Percentiles rank a stretch among this genome's conserved stretches.
These are phyloP conservation scores for Colletotrichum chrysophilum DNA, from an alignment of 2,329 filamentous ascomycete genomes.

Conservation along the genomic window DNA sequence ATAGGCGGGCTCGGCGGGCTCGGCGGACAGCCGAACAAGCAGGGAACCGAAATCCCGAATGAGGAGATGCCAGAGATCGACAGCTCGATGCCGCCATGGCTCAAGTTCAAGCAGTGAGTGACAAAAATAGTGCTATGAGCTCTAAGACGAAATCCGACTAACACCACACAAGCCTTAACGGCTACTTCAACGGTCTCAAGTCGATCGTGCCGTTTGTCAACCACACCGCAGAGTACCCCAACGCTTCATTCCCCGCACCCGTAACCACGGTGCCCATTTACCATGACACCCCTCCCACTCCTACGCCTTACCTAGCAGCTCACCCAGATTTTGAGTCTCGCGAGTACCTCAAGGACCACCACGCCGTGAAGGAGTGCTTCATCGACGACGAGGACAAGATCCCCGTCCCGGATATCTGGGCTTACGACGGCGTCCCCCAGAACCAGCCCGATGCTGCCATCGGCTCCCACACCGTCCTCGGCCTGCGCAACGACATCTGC, in stretches of 20 bases:
- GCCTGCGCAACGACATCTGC: conserved; percentile 78
- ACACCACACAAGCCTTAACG: conserved; percentile 65
- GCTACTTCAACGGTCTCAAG: conserved; percentile 81
- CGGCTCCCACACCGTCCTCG: conserved; percentile 78
- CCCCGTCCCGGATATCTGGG: conserved; percentile 67
- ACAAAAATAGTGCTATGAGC: background rate
- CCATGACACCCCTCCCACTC: conserved; percentile 40
- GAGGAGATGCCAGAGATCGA: conserved; percentile 34
- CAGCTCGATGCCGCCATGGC: conserved; percentile 41
- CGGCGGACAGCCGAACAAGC: conserved; percentile 12
- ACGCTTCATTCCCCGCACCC: conserved; percentile 35
- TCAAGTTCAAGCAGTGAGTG: conserved; percentile 48
- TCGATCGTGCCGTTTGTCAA: conserved; percentile 67
- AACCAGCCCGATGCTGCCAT: conserved; percentile 80
- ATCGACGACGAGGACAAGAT: conserved; percentile 64
- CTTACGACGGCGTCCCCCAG: conserved; percentile 72
- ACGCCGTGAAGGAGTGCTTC: conserved; percentile 65
- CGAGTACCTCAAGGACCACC: conserved; percentile 58
- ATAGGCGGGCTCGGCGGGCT: conserved; percentile 13
- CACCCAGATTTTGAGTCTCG: conserved; percentile 70
- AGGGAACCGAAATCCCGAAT: conserved; percentile 39
- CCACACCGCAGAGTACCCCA: conserved; percentile 78
- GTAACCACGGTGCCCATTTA: conserved; percentile 37
- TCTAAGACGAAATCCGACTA: conserved; percentile 6
- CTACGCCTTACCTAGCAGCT: conserved; percentile 56